A percentile compares a stretch with the other conserved stretches of the same genome.
phyloP scores from a whole-genome alignment of 495 filamentous ascomycete species.

The Penicillium egyptiacum region DNA sequence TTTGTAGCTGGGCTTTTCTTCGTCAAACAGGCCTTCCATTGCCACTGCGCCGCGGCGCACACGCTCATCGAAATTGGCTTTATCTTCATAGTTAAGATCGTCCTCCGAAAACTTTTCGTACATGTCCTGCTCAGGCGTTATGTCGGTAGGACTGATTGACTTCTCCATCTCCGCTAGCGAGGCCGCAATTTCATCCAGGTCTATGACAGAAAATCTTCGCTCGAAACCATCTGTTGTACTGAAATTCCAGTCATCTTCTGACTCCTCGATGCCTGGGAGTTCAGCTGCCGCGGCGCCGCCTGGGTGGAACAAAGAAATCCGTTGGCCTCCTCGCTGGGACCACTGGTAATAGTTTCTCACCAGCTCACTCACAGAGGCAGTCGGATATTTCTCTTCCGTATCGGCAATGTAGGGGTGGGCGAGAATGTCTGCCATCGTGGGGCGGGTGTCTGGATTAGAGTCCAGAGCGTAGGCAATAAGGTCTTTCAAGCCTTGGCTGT shows the following conservation, averaged over 20 bases:
- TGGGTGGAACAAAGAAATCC: conserved; percentile 76
- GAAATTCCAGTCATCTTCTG: conserved; percentile 84
- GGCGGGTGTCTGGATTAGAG: conserved; percentile 69
- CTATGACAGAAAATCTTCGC: conserved; percentile 51
- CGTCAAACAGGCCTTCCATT: conserved; percentile 51
- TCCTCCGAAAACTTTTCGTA: conserved; percentile 26
- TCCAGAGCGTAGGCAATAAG: conserved; percentile 80
- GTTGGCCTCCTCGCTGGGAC: conserved; percentile 80
- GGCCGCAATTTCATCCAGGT: conserved; percentile 47
- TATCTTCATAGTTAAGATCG: conserved; percentile 40
- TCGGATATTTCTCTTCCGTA: conserved; percentile 68
- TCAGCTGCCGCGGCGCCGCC: conserved; percentile 70
- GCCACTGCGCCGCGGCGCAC: conserved; percentile 50
- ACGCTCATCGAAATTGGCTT: conserved; percentile 49
- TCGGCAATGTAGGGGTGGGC: conserved; percentile 50
- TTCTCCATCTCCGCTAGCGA: conserved; percentile 42
- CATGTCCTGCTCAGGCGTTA: conserved; percentile 23
- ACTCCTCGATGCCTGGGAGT: conserved; percentile 40
- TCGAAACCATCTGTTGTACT: conserved; percentile 85
- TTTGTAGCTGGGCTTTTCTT: conserved; percentile 46
- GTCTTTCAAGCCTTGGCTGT: conserved; percentile 68
- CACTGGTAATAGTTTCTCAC: conserved; percentile 81
- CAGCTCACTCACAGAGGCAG: conserved; percentile 64
- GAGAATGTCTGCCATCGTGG: conserved; percentile 57
- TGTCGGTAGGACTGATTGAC: conserved; percentile 30